These are phyloP conservation scores for Solanum etuberosum DNA, from an alignment of 257 asterid species.

Conservation along the genomic window DNA sequence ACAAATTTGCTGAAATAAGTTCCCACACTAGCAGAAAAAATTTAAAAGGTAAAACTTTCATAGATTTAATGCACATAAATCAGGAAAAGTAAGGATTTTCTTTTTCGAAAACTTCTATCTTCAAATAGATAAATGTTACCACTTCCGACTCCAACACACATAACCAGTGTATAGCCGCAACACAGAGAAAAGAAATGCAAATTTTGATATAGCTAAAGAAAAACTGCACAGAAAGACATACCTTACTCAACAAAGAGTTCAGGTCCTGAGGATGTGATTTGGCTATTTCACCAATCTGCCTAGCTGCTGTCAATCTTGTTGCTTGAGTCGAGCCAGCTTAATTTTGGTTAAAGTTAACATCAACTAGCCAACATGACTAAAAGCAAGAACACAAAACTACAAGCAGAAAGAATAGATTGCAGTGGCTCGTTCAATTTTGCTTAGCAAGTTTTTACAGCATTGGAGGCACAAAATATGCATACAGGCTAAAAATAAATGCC, in stretches of 20 bases:
- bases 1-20: background rate
- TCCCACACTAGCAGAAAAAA: background rate
- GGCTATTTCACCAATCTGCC: slow-evolving; percentile 97
- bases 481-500: background rate
- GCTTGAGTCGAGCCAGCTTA: slow-evolving; percentile 97
- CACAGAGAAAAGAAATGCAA: background rate
- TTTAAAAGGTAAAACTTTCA: background rate
- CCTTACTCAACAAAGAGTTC: slow-evolving; percentile 81
- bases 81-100: background rate
- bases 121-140: background rate
- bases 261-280: slow-evolving; percentile 97
- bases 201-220: background rate
- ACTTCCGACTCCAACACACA: background rate
- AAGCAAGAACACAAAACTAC: background rate
- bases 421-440: background rate
- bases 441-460: background rate
- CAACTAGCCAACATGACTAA: background rate
- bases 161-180: background rate
- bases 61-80: background rate
- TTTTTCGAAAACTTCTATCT: background rate
- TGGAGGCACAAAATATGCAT: background rate
- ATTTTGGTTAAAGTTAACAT: slow-evolving; percentile 37
- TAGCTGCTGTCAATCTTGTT: slow-evolving; percentile 92
- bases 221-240: slow-evolving; percentile 5
- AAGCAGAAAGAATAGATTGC: background rate